phyloP scores from a whole-genome alignment of 768 basidiomycete species.

The Tylopilus intermedius region DNA sequence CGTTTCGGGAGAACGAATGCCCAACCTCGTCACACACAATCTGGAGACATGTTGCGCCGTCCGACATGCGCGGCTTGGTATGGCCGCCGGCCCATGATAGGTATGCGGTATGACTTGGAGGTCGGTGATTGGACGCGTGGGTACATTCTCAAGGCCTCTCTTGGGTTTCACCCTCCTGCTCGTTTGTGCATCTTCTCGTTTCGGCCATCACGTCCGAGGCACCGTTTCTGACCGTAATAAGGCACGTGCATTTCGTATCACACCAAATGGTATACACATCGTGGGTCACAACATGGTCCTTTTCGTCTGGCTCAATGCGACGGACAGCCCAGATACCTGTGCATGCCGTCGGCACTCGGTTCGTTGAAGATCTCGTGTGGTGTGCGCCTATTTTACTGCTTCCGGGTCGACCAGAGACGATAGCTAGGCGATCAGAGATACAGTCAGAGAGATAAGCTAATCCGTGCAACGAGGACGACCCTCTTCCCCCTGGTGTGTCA shows the following conservation, averaged over 20 bases:
- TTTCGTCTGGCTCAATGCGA: neutral
- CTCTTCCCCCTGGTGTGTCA: neutral
- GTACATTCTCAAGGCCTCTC: neutral
- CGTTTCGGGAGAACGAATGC: neutral
- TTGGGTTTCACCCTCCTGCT: neutral
- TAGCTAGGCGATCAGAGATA: slow-evolving; percentile 1
- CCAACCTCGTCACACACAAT: neutral
- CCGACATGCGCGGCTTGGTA: neutral
- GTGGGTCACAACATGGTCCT: neutral
- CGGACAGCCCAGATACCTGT: neutral
- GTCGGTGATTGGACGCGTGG: no score
- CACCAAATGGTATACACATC: slow-evolving; percentile 1
- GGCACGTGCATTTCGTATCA: slow-evolving; percentile 1
- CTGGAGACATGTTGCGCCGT: neutral
- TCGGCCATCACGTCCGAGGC: neutral
- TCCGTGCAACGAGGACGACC: neutral
- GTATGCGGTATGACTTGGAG: neutral
- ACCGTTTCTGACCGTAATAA: neutral
- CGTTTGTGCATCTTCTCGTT: neutral
- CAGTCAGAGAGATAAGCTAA: slow-evolving; percentile 1
- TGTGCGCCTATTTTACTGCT: neutral
- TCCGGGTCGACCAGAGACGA: neutral
- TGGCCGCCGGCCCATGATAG: neutral
- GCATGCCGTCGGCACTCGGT: no score
- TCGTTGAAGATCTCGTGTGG: neutral